A percentile compares a stretch with the other conserved stretches of the same genome.
Conservation (phyloP, 129 eudicot genomes). For the Flaveria brownii region DNA sequence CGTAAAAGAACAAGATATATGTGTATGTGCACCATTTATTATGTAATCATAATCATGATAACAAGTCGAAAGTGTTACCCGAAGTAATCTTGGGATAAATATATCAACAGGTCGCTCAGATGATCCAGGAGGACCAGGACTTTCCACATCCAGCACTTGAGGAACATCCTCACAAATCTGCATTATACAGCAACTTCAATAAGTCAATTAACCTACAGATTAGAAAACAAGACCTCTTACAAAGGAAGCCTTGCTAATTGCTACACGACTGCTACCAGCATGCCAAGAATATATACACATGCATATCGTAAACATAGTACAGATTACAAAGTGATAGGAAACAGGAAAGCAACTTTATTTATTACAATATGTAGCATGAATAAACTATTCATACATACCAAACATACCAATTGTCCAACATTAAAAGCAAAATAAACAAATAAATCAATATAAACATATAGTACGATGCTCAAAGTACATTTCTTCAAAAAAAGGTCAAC, state of each 20-base stretch:
- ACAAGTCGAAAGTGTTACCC: constrained; percentile 38
- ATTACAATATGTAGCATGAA: neutral
- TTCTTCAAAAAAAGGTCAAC: neutral
- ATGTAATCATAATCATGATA: constrained; percentile 1
- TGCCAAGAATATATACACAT: neutral
- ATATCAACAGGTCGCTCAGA: constrained; percentile 86
- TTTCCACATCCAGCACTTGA: constrained; percentile 83
- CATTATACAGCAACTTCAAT: constrained; percentile 21
- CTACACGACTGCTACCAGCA: neutral
- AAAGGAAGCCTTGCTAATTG: neutral
- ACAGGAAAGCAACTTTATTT: neutral
- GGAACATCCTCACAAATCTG: constrained; percentile 98
- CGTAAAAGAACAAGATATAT: constrained; percentile 1
- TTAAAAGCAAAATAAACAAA: neutral
- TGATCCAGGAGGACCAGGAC: constrained; percentile 83
- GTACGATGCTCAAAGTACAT: neutral
- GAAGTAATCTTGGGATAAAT: constrained; percentile 80
- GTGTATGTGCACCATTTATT: neutral
- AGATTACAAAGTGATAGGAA: neutral
- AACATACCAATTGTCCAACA: neutral
- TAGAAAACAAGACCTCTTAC: neutral
- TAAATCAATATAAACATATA: neutral
- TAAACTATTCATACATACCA: neutral
- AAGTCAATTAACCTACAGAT: constrained; percentile 7
- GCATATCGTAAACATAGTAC: neutral